Base-by-base conservation (phyloP, 495 filamentous ascomycete species). In the Podospora anserina region DNA sequence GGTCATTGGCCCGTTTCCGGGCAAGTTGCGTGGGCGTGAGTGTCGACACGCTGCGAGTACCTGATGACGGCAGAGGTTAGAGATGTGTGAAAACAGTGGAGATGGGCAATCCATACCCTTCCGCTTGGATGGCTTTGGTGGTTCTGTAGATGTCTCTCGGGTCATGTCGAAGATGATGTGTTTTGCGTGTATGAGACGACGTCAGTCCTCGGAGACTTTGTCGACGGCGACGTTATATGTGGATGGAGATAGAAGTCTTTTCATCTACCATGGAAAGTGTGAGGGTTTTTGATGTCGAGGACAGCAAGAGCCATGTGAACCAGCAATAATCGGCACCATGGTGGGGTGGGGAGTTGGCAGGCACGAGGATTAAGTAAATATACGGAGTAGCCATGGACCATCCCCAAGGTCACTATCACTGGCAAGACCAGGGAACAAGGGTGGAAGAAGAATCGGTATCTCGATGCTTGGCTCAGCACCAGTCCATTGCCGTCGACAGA, bases 1-100 rank as follows among this genome's bases (percentile, higher is more conserved):
- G 87, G 75, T 97, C 93, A 78, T 96, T 96, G 74, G 91, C 92
- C 66, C 93, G 86, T 78, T 97, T 97, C 74, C 90, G 87, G 6
- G 85, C 88, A 61, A 91, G 81, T 75, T 92, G 90, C 27, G 88
- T 84, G n/a, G 87, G 86, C 15, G 88, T 90, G 69, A 92, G 85
- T 67, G 88, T 91, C 64, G 89, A 88, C 20, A 93, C 89, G 54
- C 89, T 89, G 66, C 90, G 82, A 28, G 87, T 85, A n/a, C 86
- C 88, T 84, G 63, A 19, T n/a, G 9, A 30, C 13, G 30, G 2
- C 19, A 23, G 49, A 49, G 32, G 55, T 20, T 19, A 58, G 55
- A 19, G 13, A 32, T 1, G 15, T 49, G 39, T 49, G 6, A 49
- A 49, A 49, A 11, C 39, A 49, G 15, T 32, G 39, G 61, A n/a